These are phyloP conservation scores for Proliferodiscus dingleyae DNA, from an alignment of 2,329 filamentous ascomycete species.

Conservation along the genomic window DNA sequence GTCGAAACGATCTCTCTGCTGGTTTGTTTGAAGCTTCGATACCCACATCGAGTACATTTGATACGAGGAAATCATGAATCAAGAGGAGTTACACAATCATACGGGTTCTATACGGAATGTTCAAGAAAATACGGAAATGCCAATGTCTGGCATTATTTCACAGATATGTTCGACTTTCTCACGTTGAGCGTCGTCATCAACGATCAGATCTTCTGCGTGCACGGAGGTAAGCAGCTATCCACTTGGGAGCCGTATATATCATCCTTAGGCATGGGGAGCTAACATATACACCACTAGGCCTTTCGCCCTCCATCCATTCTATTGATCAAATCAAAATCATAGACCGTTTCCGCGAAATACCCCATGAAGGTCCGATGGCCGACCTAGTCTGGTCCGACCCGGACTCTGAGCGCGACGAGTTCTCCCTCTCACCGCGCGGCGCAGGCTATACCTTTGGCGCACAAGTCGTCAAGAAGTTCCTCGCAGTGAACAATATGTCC, in stretches of 20 bases:
- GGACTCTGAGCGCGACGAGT: conserved; percentile 95
- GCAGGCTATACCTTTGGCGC: conserved; percentile 97
- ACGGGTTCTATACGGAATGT: conserved; percentile 98
- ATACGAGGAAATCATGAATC: conserved; percentile 98
- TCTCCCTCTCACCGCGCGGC: conserved; percentile 86
- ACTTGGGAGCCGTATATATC: conserved; percentile 9
- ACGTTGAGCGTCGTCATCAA: conserved; percentile 97
- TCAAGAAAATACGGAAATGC: conserved; percentile 97
- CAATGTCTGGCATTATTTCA: conserved; percentile 99
- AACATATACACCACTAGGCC: conserved; percentile 42
- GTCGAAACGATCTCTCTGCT: conserved; percentile 98
- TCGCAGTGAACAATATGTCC: conserved; percentile 95
- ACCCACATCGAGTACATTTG: conserved; percentile 89
- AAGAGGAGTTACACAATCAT: conserved; percentile 94
- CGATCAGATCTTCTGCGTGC: conserved; percentile 97
- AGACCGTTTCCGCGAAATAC: conserved; percentile 96
- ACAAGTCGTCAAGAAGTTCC: conserved; percentile 96
- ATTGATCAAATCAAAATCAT: conserved; percentile 99
- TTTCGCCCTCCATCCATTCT: conserved; percentile 88
- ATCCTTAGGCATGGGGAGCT: conserved; percentile 3
- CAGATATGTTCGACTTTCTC: conserved; percentile 99
- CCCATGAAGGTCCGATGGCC: conserved; percentile 98
- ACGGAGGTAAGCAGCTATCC: conserved; percentile 63
- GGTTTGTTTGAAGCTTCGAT: conserved; percentile 93
- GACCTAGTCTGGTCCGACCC: conserved; percentile 98